A percentile compares a stretch with the other conserved stretches of the same genome.
phyloP scores from a whole-genome alignment of 331 rosid genomes.

The Pyracantha coccinea region DNA sequence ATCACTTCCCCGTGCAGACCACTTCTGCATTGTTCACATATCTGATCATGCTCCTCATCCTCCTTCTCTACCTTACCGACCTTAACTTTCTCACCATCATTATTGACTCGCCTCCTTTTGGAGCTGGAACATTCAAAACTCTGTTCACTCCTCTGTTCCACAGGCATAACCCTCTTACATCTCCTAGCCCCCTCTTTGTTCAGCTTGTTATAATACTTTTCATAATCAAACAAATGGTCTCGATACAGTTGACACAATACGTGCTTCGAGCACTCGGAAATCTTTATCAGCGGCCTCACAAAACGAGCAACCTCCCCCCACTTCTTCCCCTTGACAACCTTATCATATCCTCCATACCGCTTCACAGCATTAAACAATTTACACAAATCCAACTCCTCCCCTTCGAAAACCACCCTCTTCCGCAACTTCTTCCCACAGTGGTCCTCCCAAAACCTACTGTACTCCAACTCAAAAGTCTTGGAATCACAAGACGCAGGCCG shows the following conservation, averaged over 20 bases:
- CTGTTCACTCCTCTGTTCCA: conserved; percentile 28
- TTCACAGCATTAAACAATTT: conserved; percentile 71
- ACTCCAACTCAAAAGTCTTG: conserved; percentile 80
- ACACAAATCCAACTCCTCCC: conserved; percentile 80
- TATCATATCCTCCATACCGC: conserved; percentile 80
- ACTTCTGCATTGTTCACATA: conserved; percentile 88
- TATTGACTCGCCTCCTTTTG: conserved; percentile 45
- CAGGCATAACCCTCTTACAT: conserved; percentile 41
- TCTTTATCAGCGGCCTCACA: conserved; percentile 42
- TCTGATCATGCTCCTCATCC: conserved; percentile 70
- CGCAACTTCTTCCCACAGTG: conserved; percentile 53
- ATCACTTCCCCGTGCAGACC: conserved; percentile 97
- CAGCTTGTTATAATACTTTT: conserved; percentile 39
- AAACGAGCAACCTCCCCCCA: conserved; percentile 87
- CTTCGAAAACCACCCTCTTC: conserved; percentile 76
- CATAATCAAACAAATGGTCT: conserved; percentile 84
- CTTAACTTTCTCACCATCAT: conserved; percentile 32
- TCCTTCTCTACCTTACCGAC: conserved; percentile 24
- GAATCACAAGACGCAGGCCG: conserved; percentile 76
- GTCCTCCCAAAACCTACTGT: conserved; percentile 68
- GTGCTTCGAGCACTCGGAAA: conserved; percentile 83
- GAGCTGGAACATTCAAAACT: conserved; percentile 25
- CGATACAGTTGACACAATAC: conserved; percentile 69
- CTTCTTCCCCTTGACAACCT: conserved; percentile 67
- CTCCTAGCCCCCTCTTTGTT: conserved; percentile 26